Conservation (phyloP, 2,329 filamentous ascomycete genomes). For the Elsinoe necatrix region DNA sequence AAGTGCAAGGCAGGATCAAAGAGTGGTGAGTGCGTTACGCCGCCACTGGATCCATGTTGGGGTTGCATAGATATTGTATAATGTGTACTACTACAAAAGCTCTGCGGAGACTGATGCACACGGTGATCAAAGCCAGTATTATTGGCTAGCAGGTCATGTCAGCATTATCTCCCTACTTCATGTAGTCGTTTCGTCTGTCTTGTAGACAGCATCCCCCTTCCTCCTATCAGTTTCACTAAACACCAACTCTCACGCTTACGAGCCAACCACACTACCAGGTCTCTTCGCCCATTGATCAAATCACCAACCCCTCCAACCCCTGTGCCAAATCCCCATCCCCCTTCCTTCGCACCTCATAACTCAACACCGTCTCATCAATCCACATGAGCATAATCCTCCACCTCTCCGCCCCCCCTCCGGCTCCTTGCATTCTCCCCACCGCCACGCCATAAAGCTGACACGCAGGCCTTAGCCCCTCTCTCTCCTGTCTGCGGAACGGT, state of each 20-base stretch:
- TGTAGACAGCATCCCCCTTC: too few relatives aligned
- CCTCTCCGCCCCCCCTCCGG: conserved; percentile 33
- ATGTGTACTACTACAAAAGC: background rate
- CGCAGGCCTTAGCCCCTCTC: conserved; percentile 35
- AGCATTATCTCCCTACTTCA: background rate
- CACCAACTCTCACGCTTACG: too few relatives aligned
- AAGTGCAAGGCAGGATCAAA: background rate
- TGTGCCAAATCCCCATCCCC: conserved; percentile 19
- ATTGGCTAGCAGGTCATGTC: too few relatives aligned
- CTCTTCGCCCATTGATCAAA: background rate
- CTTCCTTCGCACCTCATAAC: conserved; percentile 53
- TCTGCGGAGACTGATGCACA: too few relatives aligned
- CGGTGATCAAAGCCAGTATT: too few relatives aligned
- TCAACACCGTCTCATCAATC: conserved; percentile 59
- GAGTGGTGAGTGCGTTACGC: background rate
- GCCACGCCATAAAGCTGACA: conserved; percentile 59
- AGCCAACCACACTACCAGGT: too few relatives aligned
- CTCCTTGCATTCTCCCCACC: conserved; percentile 52
- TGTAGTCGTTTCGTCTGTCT: too few relatives aligned
- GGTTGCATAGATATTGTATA: background rate
- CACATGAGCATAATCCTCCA: conserved; percentile 67
- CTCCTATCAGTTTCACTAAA: too few relatives aligned
- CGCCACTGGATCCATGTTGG: background rate
- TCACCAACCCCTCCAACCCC: conserved; percentile 14
- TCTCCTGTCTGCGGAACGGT: conserved; percentile 48